Evolutionary conservation across 2,329 filamentous ascomycete genomes (phyloP), one percentile per base, ranked within the genome.

Genomic region (Cercospora sp.): DNA sequence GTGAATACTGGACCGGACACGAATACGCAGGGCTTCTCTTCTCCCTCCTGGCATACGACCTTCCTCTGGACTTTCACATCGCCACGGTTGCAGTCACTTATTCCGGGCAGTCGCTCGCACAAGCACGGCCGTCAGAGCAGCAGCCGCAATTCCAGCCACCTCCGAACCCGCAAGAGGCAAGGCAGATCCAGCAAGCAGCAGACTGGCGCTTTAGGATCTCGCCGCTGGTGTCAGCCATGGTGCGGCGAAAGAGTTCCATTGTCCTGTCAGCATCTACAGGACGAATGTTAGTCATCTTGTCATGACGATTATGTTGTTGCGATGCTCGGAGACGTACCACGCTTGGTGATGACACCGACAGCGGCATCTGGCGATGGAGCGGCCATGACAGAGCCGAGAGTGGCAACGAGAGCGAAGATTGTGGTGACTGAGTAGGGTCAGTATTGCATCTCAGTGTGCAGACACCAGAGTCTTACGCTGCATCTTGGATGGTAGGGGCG

Each of bases 61-160:
- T 5, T 13, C 10, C 3, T 16, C 12, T 21, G 3, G 5, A 51
- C 18, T 16, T 9, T 16, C 13, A 3, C 13, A 16, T 43, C 34
- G 16, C 13, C 16, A 5, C 16, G 37, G 37, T 43, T 43, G 13
- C 3, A n/a, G 37, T 43, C 55, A 34, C 18, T 7, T 59, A 28
- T 51, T 57, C 12, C 34, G 37, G 53, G 53, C 63, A 60, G 24
- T 65, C 55, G 8, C 45, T 60, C 18, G 32, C 53, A 21, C 55
- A 65, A 24, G 53, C 63, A 60, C 63, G 55, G 32, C 55, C 63
- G n/a, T 65, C 55, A 34, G 63, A 49, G 63, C 63, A 65, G 63
- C 32, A 65, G 16, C 43, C 53, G 28, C 63, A 61, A 7, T 65
- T 65, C 37, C 34, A 58, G 26, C 30, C 24, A 32, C 57, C 32